Evolutionary conservation across 768 basidiomycete genomes (phyloP), one percentile per base, ranked within the genome.

Genomic region (Boletus reticulatus): DNA sequence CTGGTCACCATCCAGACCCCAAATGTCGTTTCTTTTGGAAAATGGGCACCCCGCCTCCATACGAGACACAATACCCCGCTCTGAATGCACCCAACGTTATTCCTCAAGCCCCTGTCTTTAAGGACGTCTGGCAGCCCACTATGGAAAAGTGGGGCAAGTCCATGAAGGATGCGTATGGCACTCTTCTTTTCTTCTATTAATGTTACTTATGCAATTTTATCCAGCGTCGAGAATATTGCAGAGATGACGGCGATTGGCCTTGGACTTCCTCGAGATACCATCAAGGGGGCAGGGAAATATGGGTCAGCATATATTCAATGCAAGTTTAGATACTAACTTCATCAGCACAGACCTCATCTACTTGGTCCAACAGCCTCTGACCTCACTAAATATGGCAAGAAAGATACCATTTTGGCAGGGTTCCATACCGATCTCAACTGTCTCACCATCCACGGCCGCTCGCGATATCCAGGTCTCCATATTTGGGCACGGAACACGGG

Each of bases 401-500:
- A 84, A 59, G 83, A 91, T 62, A 92, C 89, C 19, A 95, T 96
- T 58, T 82, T 94, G 44, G 94, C 94, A 20, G 95, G 95, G 3
- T 97, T 97, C 68, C 95, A 98, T 68, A 87, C 89, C 1, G 94
- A 98, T 68, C 83, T 98, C 53, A 97, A 97, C 67, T 95, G 94
- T 66, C 76, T 97, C 60, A 93, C 90, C n/a, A 93, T 93, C 42
- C 88, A 93, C 58, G 92, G 92, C 42, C 87, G 89, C 31, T 92
- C 87, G 7, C 81, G 89, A 56, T 94, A 88, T 71, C 91, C 93
- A 0, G 93, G 92, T 27, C 78, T 97, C 22, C 83, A 97, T 69
- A 90, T 98, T 50, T 97, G 95, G 95, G 95, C 93, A 14, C 82
- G 95, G 37, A 97, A 98, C 66, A 87, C 88, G 0, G 95, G 95